Conservation (phyloP, 306 rosid genomes). For the Vigna hirtella region DNA sequence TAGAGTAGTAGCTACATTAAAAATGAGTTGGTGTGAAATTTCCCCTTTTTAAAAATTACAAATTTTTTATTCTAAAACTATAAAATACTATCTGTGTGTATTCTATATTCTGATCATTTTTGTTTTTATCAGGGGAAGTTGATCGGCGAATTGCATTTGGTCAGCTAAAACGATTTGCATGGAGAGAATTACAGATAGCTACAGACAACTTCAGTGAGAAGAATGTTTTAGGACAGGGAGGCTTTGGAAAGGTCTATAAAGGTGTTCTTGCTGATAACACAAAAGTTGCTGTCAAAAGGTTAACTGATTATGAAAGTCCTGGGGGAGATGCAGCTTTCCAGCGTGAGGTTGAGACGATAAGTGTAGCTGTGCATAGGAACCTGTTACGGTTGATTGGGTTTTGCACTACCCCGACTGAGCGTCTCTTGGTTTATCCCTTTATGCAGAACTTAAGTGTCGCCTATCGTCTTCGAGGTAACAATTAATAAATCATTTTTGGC, state of each 20-base stretch:
- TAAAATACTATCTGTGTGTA: no score
- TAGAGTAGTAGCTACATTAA: no score
- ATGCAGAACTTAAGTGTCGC: conserved; percentile 99
- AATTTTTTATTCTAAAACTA: no score
- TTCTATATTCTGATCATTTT: no score
- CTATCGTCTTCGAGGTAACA: conserved; percentile 83
- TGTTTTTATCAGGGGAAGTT: no score
- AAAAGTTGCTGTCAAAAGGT: conserved; percentile 93
- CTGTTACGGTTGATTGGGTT: conserved; percentile 88
- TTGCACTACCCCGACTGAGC: conserved; percentile 95
- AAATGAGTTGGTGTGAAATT: no score
- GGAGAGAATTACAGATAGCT: conserved; percentile 82
- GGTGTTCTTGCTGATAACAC: conserved; percentile 90
- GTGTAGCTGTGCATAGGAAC: conserved; percentile 95
- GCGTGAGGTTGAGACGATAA: conserved; percentile 99
- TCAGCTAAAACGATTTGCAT: no score
- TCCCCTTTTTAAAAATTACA: no score
- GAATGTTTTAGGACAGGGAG: conserved; percentile 97
- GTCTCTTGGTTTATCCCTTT: conserved; percentile 91
- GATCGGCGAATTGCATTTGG: no score
- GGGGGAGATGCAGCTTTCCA: conserved; percentile 98
- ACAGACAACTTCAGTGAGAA: conserved; percentile 91
- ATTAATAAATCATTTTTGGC: conserved; percentile 25
- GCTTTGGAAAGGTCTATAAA: conserved; percentile 98
- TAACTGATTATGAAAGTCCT: conserved; percentile 94